These are phyloP conservation scores for Ziziphus jujuba DNA, from an alignment of 306 rosid genomes.

Conservation along the genomic window DNA sequence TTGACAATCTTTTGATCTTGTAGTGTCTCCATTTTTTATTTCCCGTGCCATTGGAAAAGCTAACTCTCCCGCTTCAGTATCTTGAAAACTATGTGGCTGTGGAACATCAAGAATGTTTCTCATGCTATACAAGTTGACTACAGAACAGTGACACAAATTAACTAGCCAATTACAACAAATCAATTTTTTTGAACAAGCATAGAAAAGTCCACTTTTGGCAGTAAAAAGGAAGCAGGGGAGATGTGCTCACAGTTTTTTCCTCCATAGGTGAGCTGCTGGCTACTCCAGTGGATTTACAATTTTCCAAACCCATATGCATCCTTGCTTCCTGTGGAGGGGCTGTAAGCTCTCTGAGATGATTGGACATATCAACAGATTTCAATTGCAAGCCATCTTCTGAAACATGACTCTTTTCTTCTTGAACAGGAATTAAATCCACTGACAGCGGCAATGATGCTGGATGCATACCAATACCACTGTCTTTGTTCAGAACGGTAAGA, in stretches of 20 bases:
- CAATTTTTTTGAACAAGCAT: not conserved
- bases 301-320: conserved; percentile 26
- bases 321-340: conserved; percentile 26
- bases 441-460: conserved; percentile 25
- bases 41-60: conserved; percentile 33
- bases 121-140: conserved; percentile 25
- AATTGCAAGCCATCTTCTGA: conserved; percentile 36
- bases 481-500: conserved; percentile 30
- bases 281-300: conserved; percentile 28
- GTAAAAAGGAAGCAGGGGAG: conserved; percentile 4
- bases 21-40: conserved; percentile 27
- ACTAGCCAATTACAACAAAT: not conserved
- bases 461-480: conserved; percentile 16
- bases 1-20: conserved; percentile 31
- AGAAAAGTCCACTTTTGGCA: conserved; percentile 6
- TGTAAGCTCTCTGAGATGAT: conserved; percentile 29
- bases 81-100: conserved; percentile 63
- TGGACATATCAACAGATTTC: conserved; percentile 30
- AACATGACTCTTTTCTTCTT: conserved; percentile 32
- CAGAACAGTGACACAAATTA: conserved; percentile 15
- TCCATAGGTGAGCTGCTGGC: conserved; percentile 35
- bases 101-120: conserved; percentile 53
- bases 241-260: conserved; percentile 50
- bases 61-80: conserved; percentile 33
- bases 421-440: conserved; percentile 21